Evolutionary conservation across 768 basidiomycete genomes (phyloP), one percentile per base, ranked within the genome.

Genomic region (Naematelia encephala): DNA sequence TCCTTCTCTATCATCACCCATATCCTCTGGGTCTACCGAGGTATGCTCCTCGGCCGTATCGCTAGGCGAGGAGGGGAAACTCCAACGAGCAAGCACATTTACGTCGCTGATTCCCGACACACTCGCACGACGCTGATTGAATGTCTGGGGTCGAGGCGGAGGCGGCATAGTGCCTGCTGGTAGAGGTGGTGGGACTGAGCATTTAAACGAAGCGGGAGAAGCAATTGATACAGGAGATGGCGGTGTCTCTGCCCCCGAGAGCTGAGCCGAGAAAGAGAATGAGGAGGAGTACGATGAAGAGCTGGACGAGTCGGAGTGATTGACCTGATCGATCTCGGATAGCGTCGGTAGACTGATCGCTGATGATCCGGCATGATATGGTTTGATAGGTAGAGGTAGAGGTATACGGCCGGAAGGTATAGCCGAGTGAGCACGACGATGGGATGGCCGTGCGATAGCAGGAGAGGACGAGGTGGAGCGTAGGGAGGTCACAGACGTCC

Each of bases 261-360:
- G 34, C 8, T 8, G 34, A 16, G 34, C 34, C 8, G 34, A 16
- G 34, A 39, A 39, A 16, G 34, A 39, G 34, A 39, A 39, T 16
- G 34, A 39, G 8, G 34, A 39, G 8, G 34, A 39, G 34, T 39
- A 39, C 34, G 34, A 39, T 16, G 8, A 39, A 39, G 34, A 8
- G 34, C 34, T 39, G 8, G 34, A 39, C 34, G 34, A 39, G 34
- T 39, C 34, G 8, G 34, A 39, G 34, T n/a, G n/a, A n/a, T n/a
- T n/a, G n/a, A 39, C 34, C 8, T 23, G 19, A 5, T 61, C 59
- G 44, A 44, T 23, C 48, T 65, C 63, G 1, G 56, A 51, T 8
- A 65, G 56, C 5, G 63, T 65, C 5, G 63, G 34, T 39, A 39
- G 34, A 39, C 34, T 16, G 34, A 16, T 39, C 34, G 34, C 63